Conservation (phyloP, 2,329 filamentous ascomycete species). For the Talaromyces sp. region DNA sequence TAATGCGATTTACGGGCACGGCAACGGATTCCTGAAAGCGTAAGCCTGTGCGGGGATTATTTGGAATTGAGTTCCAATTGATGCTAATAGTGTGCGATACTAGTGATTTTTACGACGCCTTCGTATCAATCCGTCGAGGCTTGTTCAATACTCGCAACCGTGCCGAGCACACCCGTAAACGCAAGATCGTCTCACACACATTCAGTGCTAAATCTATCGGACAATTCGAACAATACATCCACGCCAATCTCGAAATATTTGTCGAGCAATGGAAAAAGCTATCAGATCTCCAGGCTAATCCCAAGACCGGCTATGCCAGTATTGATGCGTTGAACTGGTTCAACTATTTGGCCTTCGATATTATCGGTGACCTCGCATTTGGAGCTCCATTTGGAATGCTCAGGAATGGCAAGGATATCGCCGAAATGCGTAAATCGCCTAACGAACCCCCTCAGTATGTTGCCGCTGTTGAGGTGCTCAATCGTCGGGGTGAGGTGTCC, state of each 20-base stretch:
- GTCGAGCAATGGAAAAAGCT: conserved; percentile 72
- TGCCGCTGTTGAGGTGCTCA: conserved; percentile 83
- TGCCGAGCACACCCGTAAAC: conserved; percentile 80
- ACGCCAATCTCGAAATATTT: conserved; percentile 74
- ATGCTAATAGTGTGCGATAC: neutral
- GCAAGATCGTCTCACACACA: conserved; percentile 84
- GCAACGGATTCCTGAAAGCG: conserved; percentile 74
- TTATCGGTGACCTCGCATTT: conserved; percentile 67
- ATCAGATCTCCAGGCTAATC: conserved; percentile 49
- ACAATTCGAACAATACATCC: conserved; percentile 89
- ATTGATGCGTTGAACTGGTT: conserved; percentile 83
- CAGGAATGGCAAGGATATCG: conserved; percentile 71
- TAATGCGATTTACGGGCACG: conserved; percentile 74
- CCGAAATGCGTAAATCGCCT: conserved; percentile 68
- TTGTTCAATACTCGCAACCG: conserved; percentile 88
- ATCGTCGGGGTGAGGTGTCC: conserved; percentile 83
- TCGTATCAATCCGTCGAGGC: conserved; percentile 84
- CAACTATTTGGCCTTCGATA: conserved; percentile 66
- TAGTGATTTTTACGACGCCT: conserved; percentile 87
- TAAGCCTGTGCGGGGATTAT: conserved; percentile 40
- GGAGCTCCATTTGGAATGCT: conserved; percentile 84
- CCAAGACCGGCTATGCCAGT: conserved; percentile 59
- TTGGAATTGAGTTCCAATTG: neutral
- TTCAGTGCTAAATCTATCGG: conserved; percentile 79
- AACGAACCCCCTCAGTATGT: conserved; percentile 67